Evolutionary conservation across 441 rosid species (phyloP), one percentile per base, ranked within the genome.

Genomic region (Omphalea diandra): DNA sequence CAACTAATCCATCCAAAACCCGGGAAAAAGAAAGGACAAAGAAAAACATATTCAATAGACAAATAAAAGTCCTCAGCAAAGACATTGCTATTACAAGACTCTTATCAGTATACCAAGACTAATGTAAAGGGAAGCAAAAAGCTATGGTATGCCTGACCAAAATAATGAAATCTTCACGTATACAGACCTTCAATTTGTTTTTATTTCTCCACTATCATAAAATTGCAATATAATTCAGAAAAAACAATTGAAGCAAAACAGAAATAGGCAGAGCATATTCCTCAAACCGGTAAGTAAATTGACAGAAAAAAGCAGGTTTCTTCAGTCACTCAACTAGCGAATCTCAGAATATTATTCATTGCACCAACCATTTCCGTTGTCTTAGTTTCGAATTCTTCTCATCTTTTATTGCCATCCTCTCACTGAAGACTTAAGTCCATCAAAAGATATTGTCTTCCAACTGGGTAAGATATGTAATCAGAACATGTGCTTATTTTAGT

Each of bases 41-140:
- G 14, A 5, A 5, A n/a, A 20, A 54, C 67, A 57, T 4, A 49
- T 38, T 27, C 26, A 65, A 57, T 31, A 32, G 12, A 8, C 53
- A 60, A 65, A 32, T 26, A 46, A 61, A 15, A 55, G 66, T 29
- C 27, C 44, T 43, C 70, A 36, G 31, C 15, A 41, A 27, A 55
- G 32, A 14, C 15, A 35, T 24, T 22, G 24, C 17, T n/a, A 11
- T 31, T 9, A 29, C 43, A 18, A n/a, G 35, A 46, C 15, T 64
- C 2, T 36, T 18, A 29, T 35, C 24, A n/a, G 18, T 18, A 58
- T 17, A 22, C 4, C 3, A 49, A 10, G 7, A 58, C 6, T 4
- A 55, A 57, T 31, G 7, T 32, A 35, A 56, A 59, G 63, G 24
- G 26, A 50, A 50, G 7, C 11, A 20, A 20, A 47, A 50, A 50